These are phyloP conservation scores for Aspergillus cristatus DNA, from an alignment of 495 filamentous ascomycete genomes.

Conservation along the genomic window DNA sequence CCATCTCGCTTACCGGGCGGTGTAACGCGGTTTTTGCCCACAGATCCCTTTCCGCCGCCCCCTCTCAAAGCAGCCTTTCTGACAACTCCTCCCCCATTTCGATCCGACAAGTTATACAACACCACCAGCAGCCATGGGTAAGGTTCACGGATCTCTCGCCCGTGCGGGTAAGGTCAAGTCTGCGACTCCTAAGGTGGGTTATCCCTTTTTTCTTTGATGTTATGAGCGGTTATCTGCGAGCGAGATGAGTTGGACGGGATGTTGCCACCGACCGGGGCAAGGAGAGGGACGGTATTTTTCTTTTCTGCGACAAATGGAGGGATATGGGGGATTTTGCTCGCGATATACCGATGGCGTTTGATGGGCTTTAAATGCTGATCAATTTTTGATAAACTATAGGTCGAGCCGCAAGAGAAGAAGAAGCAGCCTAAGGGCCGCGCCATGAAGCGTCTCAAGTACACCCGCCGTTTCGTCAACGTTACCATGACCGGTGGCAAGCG, in stretches of 20 bases:
- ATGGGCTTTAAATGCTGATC: slow-evolving; percentile 2
- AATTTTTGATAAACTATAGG: slow-evolving; percentile 16
- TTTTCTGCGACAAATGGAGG: neutral
- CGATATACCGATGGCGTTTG: too few relatives aligned
- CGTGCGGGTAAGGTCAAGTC: slow-evolving; percentile 94
- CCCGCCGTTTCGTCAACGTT: slow-evolving; percentile 98
- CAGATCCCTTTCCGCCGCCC: slow-evolving; percentile 8
- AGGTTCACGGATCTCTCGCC: slow-evolving; percentile 22
- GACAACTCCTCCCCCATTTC: slow-evolving; percentile 16
- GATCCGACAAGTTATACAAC: slow-evolving; percentile 12
- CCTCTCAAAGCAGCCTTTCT: slow-evolving; percentile 3
- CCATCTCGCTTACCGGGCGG: slow-evolving; percentile 10
- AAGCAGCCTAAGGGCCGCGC: slow-evolving; percentile 89
- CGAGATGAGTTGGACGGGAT: neutral
- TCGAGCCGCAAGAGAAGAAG: slow-evolving; percentile 38
- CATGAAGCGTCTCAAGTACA: slow-evolving; percentile 96
- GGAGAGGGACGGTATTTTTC: neutral
- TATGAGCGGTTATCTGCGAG: neutral
- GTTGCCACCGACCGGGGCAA: too few relatives aligned
- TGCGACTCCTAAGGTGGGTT: slow-evolving; percentile 77
- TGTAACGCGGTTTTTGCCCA: slow-evolving; percentile 12
- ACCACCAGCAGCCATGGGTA: slow-evolving; percentile 22
- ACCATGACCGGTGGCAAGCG: slow-evolving; percentile 98
- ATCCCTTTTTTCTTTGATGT: slow-evolving; percentile 1
- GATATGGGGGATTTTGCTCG: neutral